A percentile compares a stretch with the other conserved stretches of the same genome.
Evolutionary conservation across 129 eudicot genomes (phyloP).

Genomic region (Chrysanthemum seticuspe): DNA sequence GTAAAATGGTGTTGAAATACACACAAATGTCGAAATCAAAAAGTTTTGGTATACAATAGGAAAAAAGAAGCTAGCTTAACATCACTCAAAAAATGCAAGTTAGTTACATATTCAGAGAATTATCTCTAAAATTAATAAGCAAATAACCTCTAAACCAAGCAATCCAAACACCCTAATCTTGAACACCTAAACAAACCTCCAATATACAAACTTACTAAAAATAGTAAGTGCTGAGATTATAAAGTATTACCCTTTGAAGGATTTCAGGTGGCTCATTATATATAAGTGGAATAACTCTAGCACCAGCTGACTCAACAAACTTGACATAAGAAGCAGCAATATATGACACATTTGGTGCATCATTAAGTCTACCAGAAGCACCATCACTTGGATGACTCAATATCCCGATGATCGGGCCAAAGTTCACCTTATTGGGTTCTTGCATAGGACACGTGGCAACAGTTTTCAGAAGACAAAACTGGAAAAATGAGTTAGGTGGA

Average conservation of each 20-base stretch:
- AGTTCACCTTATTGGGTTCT: slow-evolving; percentile 56
- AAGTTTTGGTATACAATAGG: no score
- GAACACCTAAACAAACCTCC: no score
- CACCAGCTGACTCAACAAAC: slow-evolving; percentile 87
- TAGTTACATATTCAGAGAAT: no score
- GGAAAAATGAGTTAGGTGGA: background rate
- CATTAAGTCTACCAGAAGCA: slow-evolving; percentile 71
- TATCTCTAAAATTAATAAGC: no score
- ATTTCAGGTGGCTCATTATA: slow-evolving; percentile 60
- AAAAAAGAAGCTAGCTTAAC: no score
- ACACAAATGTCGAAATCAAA: no score
- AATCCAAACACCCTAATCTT: no score
- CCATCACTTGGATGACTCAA: slow-evolving; percentile 83
- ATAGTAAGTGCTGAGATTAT: background rate
- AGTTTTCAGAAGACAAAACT: background rate
- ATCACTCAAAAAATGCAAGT: no score
- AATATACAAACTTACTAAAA: no score
- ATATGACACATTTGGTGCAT: slow-evolving; percentile 55
- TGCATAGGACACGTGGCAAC: slow-evolving; percentile 40
- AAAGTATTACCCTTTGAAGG: slow-evolving; percentile 43
- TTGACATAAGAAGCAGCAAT: slow-evolving; percentile 89
- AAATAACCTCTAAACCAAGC: no score
- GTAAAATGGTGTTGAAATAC: no score
- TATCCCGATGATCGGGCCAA: slow-evolving; percentile 84
- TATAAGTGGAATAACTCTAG: slow-evolving; percentile 82